phyloP scores from a whole-genome alignment of 192 early-diverging fungal genomes.

The Dispira simplex region DNA sequence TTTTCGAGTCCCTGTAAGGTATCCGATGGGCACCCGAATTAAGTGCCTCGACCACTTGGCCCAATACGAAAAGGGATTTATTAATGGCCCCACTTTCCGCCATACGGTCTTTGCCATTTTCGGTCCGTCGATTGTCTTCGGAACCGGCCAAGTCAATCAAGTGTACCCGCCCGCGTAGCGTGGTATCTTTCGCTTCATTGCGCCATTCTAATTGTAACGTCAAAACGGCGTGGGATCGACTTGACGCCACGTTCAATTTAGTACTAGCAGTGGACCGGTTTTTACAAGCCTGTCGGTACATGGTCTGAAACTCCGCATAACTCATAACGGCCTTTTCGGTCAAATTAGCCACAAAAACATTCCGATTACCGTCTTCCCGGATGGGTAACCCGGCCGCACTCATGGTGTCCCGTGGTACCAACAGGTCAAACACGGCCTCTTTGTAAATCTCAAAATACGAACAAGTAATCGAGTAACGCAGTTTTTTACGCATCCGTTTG shows the following conservation, averaged over 20 bases:
- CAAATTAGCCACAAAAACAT: conserved; percentile 39
- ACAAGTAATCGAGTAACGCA: conserved; percentile 18
- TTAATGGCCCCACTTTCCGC: conserved; percentile 52
- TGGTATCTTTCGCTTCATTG: conserved; percentile 18
- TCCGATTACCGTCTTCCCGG: conserved; percentile 32
- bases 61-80: conserved; percentile 42
- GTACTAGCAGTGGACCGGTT: conserved; percentile 44
- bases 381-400: conserved; percentile 26
- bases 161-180: conserved; percentile 32
- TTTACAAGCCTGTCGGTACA: conserved; percentile 29
- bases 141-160: conserved; percentile 51
- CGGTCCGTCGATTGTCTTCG: conserved; percentile 48
- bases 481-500: conserved; percentile 12
- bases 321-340: conserved; percentile 31
- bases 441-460: conserved; percentile 59
- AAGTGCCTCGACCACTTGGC: conserved; percentile 49
- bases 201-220: conserved; percentile 31
- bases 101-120: conserved; percentile 37
- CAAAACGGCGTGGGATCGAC: conserved; percentile 46
- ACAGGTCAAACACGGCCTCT: conserved; percentile 41
- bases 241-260: conserved; percentile 43
- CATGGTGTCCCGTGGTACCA: conserved; percentile 22
- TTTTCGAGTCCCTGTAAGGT: conserved; percentile 49
- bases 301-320: conserved; percentile 29
- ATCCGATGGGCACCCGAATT: conserved; percentile 33